These are phyloP conservation scores for Castanopsis chinensis DNA, from an alignment of 306 rosid species.

Conservation along the genomic window DNA sequence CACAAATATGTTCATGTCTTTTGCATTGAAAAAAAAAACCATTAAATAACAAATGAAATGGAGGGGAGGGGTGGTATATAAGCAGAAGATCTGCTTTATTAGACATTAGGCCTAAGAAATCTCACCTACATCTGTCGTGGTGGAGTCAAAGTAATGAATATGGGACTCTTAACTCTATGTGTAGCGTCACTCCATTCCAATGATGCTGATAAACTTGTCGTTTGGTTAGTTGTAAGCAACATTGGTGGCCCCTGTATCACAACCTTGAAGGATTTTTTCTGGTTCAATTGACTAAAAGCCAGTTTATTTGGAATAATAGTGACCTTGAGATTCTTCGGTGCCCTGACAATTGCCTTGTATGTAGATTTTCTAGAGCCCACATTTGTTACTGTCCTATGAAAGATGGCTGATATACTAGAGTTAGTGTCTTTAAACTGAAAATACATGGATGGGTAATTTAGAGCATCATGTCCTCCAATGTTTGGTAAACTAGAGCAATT, in stretches of 20 bases:
- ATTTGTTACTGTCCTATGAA: slow-evolving; percentile 51
- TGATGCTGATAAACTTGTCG: slow-evolving; percentile 19
- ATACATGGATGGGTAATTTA: slow-evolving; percentile 80
- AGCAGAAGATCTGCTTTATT: no score
- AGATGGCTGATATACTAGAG: slow-evolving; percentile 45
- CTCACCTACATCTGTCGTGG: no score
- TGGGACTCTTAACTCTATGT: slow-evolving; percentile 60
- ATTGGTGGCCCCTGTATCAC: slow-evolving; percentile 37
- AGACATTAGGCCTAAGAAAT: no score
- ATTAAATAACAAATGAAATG: no score
- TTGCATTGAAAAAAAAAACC: no score
- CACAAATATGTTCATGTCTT: no score
- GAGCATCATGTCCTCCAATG: slow-evolving; percentile 40
- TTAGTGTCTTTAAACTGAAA: slow-evolving; percentile 3
- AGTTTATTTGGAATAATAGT: slow-evolving; percentile 48
- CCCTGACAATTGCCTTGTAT: slow-evolving; percentile 41
- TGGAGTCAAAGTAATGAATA: slow-evolving; percentile 20
- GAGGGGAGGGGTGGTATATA: no score
- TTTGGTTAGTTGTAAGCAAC: not conserved
- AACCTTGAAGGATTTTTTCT: slow-evolving; percentile 51
- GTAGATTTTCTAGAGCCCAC: slow-evolving; percentile 48
- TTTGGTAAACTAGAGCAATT: not conserved
- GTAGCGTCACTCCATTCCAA: slow-evolving; percentile 63
- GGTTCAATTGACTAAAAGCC: slow-evolving; percentile 32
- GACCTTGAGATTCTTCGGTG: not conserved